These are phyloP conservation scores for Piloderma croceum DNA, from an alignment of 768 basidiomycete species.

Conservation along the genomic window DNA sequence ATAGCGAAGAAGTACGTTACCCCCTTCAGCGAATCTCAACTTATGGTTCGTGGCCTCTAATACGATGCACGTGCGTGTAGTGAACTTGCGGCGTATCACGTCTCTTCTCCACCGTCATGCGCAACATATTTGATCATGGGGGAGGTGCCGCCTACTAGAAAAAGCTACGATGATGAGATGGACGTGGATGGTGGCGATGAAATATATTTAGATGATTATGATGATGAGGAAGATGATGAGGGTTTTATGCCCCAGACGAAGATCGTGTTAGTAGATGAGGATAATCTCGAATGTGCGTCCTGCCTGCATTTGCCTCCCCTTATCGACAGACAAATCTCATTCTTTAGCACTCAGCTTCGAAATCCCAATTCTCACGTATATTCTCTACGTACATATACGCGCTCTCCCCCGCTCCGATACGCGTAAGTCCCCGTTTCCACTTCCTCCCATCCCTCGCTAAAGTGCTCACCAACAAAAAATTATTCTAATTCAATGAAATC, in stretches of 20 bases:
- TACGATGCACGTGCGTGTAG: too few relatives aligned
- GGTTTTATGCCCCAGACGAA: conserved; percentile 40
- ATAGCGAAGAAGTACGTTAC: too few relatives aligned
- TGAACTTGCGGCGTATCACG: too few relatives aligned
- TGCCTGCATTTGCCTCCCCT: neutral
- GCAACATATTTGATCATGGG: conserved; percentile 77
- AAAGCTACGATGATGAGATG: conserved; percentile 13
- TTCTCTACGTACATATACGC: conserved; percentile 64
- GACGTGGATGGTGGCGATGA: conserved; percentile 37
- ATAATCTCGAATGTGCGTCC: conserved; percentile 59
- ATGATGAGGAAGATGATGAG: conserved; percentile 35
- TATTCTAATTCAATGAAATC: conserved; percentile 1
- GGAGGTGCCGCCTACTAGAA: conserved; percentile 22
- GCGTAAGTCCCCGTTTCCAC: too few relatives aligned
- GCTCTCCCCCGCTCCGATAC: too few relatives aligned
- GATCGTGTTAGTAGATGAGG: conserved; percentile 57
- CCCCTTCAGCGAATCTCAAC: too few relatives aligned
- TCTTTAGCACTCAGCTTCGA: conserved; percentile 39
- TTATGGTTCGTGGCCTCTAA: too few relatives aligned
- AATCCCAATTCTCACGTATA: conserved; percentile 47
- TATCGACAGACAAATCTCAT: neutral
- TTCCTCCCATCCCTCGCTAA: conserved; percentile 53
- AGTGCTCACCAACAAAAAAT: conserved; percentile 25
- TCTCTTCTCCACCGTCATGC: too few relatives aligned
- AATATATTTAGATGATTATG: conserved; percentile 30